Base-by-base conservation (phyloP, 1,284 basidiomycete genomes). In the Vanrija pseudolonga region DNA sequence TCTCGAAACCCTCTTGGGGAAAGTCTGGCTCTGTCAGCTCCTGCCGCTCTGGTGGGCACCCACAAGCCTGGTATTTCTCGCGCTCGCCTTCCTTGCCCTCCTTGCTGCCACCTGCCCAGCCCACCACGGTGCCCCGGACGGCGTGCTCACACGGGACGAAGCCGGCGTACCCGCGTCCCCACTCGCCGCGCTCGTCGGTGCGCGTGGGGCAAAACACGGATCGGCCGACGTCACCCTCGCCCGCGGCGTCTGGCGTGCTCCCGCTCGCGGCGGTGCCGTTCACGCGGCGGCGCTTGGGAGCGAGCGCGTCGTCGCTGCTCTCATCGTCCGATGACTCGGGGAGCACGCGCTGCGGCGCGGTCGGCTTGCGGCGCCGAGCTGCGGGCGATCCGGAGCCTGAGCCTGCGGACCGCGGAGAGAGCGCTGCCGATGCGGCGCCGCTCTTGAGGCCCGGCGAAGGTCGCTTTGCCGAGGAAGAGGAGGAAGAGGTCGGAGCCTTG, bases 1-100 rank as follows among this genome's bases (percentile, higher is more conserved):
- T 68, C 51, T 71, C 69, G 44, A 73, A 74, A 1, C 71, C 73
- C 4, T 65, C 60, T 50, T 74, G 73, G 5, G 68, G 67, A 56
- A 77, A 76, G 56, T 71, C 76, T 76, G 48, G 6, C 11, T 22
- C n/a, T 17, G 47, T 56, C 41, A 48, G 26, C 37, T 20, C 9
- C 12, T 22, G 17, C 4, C 11, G 7, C 28, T 7, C 5, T 3
- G 14, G 3, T 4, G 15, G 26, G 7, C 6, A 60, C 59, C 55
- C 50, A 60, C 59, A 60, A 4, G 55, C 47, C 45, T 51, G 49
- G 41, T 60, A 60, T 26, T 57, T 56, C 38, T 56, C 59, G n/a
- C 50, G 51, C 6, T 36, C 37, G n/a, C 22, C 23, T 9, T 38
- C 45, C 46, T 50, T 56, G 47, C 23, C 50, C 55, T 53, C 56